Base-by-base conservation (phyloP, 805 yeast genomes). In the Isabelozyma heimii region DNA sequence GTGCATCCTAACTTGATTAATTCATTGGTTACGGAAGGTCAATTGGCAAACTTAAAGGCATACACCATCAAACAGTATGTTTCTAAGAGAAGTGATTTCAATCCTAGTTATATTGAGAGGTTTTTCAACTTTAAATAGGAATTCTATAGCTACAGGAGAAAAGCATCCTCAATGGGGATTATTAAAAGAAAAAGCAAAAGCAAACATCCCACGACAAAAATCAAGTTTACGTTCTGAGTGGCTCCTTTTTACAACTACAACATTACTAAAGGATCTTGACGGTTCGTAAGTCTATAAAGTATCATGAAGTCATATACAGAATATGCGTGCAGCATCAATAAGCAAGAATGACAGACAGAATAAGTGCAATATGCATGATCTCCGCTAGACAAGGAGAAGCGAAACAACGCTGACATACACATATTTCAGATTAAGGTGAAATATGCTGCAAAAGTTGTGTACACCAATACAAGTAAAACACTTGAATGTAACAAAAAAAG, bases 21-120 rank as follows among this genome's bases (percentile, higher is more conserved):
- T 53, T 87, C 96, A 1, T 75, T 91, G 59, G 83, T 90, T 2
- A 83, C 84, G 39, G 97, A 90, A 59, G 94, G 96, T 1, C 89
- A 84, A 56, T 72, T 91, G 52, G 83, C 85, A 1, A 76, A 75
- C 48, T 74, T 89, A 62, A 84, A 83, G 60, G 83, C 84, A 8
- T 76, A 74, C 43, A 70, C 85, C 6, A 71, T 89, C 33, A 78
- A 85, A 50, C 85, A 81, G 55, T 87, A 85, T 55, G 81, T 89
- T 43, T 67, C 83, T 8, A 85, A 82, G 57, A 73, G 96, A 57
- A 76, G 85, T 0, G 96, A 89, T 59, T 88, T 83, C 61, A 79
- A 80, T 52, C 79, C 82, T 3, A 75, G 77, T 46, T 76, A 76
- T 52, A 64, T 78, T 43, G 82, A 77, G 47, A 63, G 76, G 46